Conservation (phyloP, 495 filamentous ascomycete species). For the Viridothelium virens region DNA sequence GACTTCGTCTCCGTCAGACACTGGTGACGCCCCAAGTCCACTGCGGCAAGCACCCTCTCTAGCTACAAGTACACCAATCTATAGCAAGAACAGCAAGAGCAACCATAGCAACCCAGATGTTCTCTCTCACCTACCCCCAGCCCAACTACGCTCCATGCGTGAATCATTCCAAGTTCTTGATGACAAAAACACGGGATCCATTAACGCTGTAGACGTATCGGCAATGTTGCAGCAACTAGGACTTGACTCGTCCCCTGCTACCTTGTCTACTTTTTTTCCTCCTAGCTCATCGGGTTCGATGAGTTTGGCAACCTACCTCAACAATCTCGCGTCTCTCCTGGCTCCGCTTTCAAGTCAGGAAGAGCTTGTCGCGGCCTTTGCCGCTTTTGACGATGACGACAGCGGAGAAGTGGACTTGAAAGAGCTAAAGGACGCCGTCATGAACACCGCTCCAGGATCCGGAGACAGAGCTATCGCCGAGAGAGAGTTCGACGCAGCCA, state of each 20-base stretch:
- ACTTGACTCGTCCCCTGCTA: constrained; percentile 47
- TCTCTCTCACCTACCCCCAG: constrained; percentile 26
- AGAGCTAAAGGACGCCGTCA: constrained; percentile 73
- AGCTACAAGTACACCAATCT: neutral
- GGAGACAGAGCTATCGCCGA: constrained; percentile 52
- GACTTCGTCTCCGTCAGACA: neutral
- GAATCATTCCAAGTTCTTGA: constrained; percentile 86
- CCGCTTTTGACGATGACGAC: constrained; percentile 93
- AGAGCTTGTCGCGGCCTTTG: constrained; percentile 79
- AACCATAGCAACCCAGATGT: neutral
- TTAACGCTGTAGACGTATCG: constrained; percentile 68
- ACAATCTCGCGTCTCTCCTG: constrained; percentile 64
- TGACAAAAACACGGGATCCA: constrained; percentile 64
- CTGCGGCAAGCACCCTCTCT: neutral
- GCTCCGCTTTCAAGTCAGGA: constrained; percentile 60
- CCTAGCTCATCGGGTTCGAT: constrained; percentile 52
- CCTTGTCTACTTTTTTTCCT: constrained; percentile 70
- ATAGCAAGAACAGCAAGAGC: neutral
- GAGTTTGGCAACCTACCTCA: constrained; percentile 72
- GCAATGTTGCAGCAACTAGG: constrained; percentile 72
- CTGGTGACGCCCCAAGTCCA: neutral
- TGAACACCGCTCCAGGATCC: constrained; percentile 70
- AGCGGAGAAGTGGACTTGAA: constrained; percentile 80
- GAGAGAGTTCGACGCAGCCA: constrained; percentile 70
- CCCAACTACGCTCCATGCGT: constrained; percentile 48